These are phyloP conservation scores for Umbilicus rupestris DNA, from an alignment of 164 flowering plant genomes.

Conservation along the genomic window DNA sequence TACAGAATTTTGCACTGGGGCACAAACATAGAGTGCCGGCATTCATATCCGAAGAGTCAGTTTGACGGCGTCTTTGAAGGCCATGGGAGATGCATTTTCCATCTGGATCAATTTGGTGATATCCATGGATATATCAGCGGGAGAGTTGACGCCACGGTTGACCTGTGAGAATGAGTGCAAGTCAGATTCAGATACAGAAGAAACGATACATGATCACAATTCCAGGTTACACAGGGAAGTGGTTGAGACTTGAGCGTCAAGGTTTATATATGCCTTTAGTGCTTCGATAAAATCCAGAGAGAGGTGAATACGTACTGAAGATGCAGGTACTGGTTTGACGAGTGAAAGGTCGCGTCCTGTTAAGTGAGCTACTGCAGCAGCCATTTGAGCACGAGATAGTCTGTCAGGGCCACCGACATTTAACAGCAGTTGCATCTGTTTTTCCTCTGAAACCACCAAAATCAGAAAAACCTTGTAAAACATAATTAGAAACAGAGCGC, in stretches of 20 bases:
- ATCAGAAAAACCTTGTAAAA: not conserved
- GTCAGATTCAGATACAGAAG: not conserved
- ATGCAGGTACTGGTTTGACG: conserved; percentile 63
- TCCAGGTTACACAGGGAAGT: too few relatives aligned
- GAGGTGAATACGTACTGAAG: conserved; percentile 41
- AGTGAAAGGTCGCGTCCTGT: conserved; percentile 53
- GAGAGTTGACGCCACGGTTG: conserved; percentile 78
- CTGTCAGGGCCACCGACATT: conserved; percentile 90
- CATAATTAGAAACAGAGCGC: not conserved
- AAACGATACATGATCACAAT: not conserved
- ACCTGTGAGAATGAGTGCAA: conserved; percentile 36
- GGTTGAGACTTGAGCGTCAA: not conserved
- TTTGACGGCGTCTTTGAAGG: conserved; percentile 59
- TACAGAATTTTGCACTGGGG: not conserved
- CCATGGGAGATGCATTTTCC: conserved; percentile 34
- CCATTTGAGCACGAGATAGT: conserved; percentile 81
- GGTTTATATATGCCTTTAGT: not conserved
- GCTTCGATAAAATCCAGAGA: not conserved
- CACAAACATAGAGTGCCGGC: not conserved
- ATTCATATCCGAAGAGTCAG: conserved; percentile 31
- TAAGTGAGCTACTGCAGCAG: conserved; percentile 63
- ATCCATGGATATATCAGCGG: conserved; percentile 89
- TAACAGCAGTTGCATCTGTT: conserved; percentile 46
- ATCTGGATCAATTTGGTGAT: conserved; percentile 49
- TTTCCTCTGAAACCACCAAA: conserved; percentile 30